A percentile compares a stretch with the other conserved stretches of the same genome.
Evolutionary conservation across 805 yeast genomes (phyloP).

Genomic region (Saturnispora quitensis): DNA sequence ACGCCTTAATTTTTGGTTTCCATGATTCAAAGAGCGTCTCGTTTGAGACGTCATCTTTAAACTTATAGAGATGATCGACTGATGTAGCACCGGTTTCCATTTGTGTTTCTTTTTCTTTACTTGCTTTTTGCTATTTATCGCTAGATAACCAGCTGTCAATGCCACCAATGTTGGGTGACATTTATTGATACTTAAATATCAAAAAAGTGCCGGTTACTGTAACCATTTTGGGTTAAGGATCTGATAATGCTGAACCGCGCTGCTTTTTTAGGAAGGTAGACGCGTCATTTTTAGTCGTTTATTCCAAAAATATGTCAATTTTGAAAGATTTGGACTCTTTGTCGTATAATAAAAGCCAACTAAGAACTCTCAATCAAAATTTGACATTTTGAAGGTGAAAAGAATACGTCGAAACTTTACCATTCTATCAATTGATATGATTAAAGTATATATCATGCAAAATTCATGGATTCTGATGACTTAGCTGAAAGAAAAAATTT

Average conservation of each 20-base stretch:
- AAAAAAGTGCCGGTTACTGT: not conserved
- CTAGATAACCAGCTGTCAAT: not conserved
- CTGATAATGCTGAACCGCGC: not conserved
- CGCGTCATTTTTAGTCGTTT: not conserved
- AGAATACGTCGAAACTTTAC: not conserved
- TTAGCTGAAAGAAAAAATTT: no score
- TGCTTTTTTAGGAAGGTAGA: slow-evolving; percentile 3
- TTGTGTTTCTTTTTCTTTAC: not conserved
- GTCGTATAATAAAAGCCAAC: not conserved
- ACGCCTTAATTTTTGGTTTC: slow-evolving; percentile 39
- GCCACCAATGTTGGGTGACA: not conserved
- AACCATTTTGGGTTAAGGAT: not conserved
- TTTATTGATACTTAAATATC: not conserved
- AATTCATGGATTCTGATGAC: not conserved
- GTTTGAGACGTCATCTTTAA: slow-evolving; percentile 27
- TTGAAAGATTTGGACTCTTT: not conserved
- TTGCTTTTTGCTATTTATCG: not conserved
- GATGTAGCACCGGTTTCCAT: slow-evolving; percentile 18
- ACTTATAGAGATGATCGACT: slow-evolving; percentile 23
- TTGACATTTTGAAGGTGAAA: not conserved
- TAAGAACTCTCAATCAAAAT: not conserved
- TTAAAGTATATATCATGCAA: not conserved
- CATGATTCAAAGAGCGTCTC: slow-evolving; percentile 34
- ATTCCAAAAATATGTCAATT: not conserved
- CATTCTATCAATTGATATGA: not conserved